Evolutionary conservation across 306 rosid species (phyloP), one percentile per base, ranked within the genome.

Genomic region (Prunus dulcis): DNA sequence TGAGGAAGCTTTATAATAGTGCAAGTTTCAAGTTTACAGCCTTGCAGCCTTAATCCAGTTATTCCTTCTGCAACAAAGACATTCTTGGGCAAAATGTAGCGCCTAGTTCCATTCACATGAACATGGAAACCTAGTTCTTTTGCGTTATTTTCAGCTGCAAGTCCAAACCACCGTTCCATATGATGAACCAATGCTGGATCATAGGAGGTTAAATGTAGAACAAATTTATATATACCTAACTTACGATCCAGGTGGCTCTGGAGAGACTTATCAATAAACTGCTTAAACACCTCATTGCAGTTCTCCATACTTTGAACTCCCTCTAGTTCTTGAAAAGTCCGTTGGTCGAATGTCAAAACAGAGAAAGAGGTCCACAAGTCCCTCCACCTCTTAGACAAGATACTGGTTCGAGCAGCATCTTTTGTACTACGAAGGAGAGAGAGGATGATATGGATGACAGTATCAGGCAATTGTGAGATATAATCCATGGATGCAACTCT

Each of bases 381-480:
- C 79, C 77, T 86, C 96, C 96, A 90, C 76, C 72, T 86, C 79
- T 83, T 81, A 17, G 91, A 90, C 82, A 88, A 79, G 45, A 73
- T 9, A 73, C 89, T 83, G 58, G 87, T 86, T 68, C 96, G 86
- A 69, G 81, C 57, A 27, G 64, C 69, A 72, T 85, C 92, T 19
- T 79, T 81, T 72, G 64, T 13, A 61, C 80, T 70, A 13, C 76
- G 85, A 71, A 90, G 67, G 66, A 25, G 67, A 46, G 88, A 84
- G 11, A 86, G 75, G 69, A 88, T 86, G 78, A 43, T 67, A 84
- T 88, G 92, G 71, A 90, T 79, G 38, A 86, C 28, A 50, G 72
- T 72, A 25, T 80, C 89, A 1, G 96, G 96, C 82, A 90, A 73
- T 4, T 46, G 50, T 9, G 64, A 63, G 71, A 74, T 49, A 28